Evolutionary conservation across 805 yeast genomes (phyloP).

Genomic region (Nakazawaea pomicola): DNA sequence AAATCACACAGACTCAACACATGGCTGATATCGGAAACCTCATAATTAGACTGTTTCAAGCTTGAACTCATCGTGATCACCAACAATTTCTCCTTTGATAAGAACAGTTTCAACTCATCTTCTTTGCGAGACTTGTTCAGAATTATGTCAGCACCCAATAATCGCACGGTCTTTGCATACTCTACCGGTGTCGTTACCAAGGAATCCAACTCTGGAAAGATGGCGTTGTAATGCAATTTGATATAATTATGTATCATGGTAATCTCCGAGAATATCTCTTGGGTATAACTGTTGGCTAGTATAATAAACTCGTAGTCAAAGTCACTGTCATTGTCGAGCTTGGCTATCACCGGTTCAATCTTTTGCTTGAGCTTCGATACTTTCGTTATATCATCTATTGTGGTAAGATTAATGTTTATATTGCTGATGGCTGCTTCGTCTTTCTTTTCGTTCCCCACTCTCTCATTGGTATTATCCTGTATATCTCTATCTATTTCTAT

Average conservation of each 20-base stretch:
- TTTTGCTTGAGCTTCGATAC: slow-evolving; percentile 1
- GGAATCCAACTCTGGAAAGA: slow-evolving; percentile 68
- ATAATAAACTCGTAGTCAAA: slow-evolving; percentile 48
- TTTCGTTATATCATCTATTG: slow-evolving; percentile 10
- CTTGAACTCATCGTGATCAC: slow-evolving; percentile 70
- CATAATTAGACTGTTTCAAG: slow-evolving; percentile 38
- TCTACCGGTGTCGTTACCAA: slow-evolving; percentile 58
- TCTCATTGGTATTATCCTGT: too few species aligned
- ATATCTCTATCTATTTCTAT: background rate
- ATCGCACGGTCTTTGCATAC: slow-evolving; percentile 47
- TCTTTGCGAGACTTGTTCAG: slow-evolving; percentile 21
- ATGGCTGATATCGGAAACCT: slow-evolving; percentile 12
- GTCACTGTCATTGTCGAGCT: slow-evolving; percentile 25
- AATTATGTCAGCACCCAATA: slow-evolving; percentile 44
- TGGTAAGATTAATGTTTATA: slow-evolving; percentile 6
- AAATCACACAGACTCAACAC: slow-evolving; percentile 43
- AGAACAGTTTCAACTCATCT: slow-evolving; percentile 31
- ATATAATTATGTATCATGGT: slow-evolving; percentile 41
- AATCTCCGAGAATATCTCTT: slow-evolving; percentile 53
- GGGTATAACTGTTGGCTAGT: slow-evolving; percentile 48
- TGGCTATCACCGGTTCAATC: slow-evolving; percentile 14
- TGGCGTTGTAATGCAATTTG: slow-evolving; percentile 46
- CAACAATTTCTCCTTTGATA: slow-evolving; percentile 62
- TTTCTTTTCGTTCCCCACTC: background rate
- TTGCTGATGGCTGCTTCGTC: background rate